Conservation (phyloP, 371 early-diverging fungal species). For the Zancudomyces culisetae region DNA sequence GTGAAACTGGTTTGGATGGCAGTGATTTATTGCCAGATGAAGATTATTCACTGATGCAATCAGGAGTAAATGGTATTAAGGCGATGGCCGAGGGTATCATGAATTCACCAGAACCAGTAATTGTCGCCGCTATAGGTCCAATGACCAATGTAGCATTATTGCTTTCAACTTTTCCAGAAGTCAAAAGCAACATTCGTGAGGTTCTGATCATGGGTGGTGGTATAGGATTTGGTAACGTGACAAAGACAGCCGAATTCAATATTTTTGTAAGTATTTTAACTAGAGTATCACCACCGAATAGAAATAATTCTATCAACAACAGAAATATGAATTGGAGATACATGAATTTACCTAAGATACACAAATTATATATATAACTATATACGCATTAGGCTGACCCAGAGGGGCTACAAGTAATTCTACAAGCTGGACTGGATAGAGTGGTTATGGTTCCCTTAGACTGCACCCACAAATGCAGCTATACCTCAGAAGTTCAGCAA, state of each 20-base stretch:
- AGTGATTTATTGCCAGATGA: slow-evolving; percentile 8
- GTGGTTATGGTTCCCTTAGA: slow-evolving; percentile 20
- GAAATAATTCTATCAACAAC: no score
- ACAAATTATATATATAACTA: no score
- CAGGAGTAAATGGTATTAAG: slow-evolving; percentile 9
- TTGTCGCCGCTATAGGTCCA: slow-evolving; percentile 18
- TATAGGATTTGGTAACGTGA: slow-evolving; percentile 14
- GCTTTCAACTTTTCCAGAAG: slow-evolving; percentile 18
- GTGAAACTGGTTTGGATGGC: slow-evolving; percentile 18
- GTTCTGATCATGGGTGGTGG: slow-evolving; percentile 23
- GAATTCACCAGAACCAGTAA: slow-evolving; percentile 6
- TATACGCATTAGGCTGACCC: slow-evolving; percentile 9
- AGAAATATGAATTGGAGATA: no score
- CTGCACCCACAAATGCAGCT: slow-evolving; percentile 13
- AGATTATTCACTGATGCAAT: slow-evolving; percentile 6
- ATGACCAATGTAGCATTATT: slow-evolving; percentile 23
- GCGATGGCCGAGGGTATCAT: slow-evolving; percentile 12
- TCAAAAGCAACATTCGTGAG: slow-evolving; percentile 10
- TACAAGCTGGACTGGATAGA: slow-evolving; percentile 11
- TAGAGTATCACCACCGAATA: no score
- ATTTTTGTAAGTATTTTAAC: slow-evolving; percentile 7
- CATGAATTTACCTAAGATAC: no score
- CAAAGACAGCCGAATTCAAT: slow-evolving; percentile 21
- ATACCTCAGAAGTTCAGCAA: slow-evolving; percentile 6
- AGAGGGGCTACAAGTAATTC: slow-evolving; percentile 20